Evolutionary conservation across 306 rosid genomes (phyloP).

Genomic region (Prunus mume): DNA sequence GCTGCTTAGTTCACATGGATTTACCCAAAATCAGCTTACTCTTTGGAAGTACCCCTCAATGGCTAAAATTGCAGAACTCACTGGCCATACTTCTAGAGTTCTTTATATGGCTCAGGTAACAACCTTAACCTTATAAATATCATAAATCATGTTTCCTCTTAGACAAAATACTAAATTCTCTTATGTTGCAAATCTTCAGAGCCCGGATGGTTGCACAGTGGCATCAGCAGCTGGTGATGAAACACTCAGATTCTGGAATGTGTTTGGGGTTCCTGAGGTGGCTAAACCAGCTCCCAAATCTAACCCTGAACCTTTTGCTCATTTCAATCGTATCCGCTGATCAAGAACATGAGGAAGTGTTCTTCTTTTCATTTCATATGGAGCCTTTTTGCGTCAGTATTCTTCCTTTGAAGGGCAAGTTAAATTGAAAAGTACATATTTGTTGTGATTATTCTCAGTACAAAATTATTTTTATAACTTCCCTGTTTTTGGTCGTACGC

Average conservation of each 20-base stretch:
- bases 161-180: not conserved
- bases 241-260: constrained; percentile 45
- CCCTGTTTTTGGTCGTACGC: not conserved
- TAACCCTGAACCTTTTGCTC: constrained; percentile 40
- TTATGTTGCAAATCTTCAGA: constrained; percentile 17
- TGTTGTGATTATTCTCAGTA: not conserved
- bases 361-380: not conserved
- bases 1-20: constrained; percentile 86
- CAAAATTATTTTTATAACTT: not conserved
- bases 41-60: constrained; percentile 93
- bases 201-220: constrained; percentile 53
- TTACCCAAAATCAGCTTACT: constrained; percentile 64
- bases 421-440: not conserved
- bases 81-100: constrained; percentile 80
- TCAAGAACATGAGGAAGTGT: not conserved
- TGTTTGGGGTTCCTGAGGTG: constrained; percentile 48
- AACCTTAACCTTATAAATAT: not conserved
- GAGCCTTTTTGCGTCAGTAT: not conserved
- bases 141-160: not conserved
- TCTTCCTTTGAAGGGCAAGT: not conserved
- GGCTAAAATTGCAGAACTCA: constrained; percentile 74
- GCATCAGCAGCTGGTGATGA: constrained; percentile 53
- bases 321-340: constrained; percentile 41
- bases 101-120: constrained; percentile 57
- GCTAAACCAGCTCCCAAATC: constrained; percentile 42